Evolutionary conservation across 108 stramenopile species (phyloP).

Genomic region (Licmophora abbreviata): DNA sequence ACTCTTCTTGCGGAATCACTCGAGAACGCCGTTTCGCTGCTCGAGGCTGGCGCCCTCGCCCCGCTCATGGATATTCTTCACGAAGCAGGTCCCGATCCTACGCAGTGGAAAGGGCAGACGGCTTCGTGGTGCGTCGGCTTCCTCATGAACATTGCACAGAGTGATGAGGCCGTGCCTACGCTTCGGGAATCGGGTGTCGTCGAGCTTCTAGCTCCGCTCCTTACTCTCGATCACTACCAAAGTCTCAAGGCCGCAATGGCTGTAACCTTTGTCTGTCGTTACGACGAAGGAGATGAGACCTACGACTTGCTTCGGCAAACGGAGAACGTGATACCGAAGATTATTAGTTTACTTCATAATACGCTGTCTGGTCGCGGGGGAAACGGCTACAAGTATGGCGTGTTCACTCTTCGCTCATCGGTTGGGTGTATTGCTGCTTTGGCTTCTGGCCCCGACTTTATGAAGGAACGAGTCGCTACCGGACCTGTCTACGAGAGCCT

Average conservation of each 20-base stretch:
- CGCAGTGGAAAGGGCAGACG: conserved; percentile 89
- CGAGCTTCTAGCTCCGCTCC: conserved; percentile 74
- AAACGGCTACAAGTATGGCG: conserved; percentile 89
- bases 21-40: conserved; percentile 79
- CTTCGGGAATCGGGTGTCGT: conserved; percentile 80
- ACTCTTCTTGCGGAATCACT: conserved; percentile 80
- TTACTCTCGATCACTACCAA: conserved; percentile 86
- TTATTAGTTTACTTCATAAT: conserved; percentile 78
- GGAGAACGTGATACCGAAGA: conserved; percentile 89
- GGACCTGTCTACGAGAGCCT: conserved; percentile 81
- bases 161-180: conserved; percentile 83
- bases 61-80: conserved; percentile 86
- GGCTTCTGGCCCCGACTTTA: conserved; percentile 86
- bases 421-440: conserved; percentile 85
- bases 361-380: conserved; percentile 83
- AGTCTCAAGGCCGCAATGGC: conserved; percentile 91
- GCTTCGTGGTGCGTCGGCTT: conserved; percentile 92
- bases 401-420: conserved; percentile 81
- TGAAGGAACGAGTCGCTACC: conserved; percentile 87
- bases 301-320: conserved; percentile 84
- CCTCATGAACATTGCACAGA: conserved; percentile 87
- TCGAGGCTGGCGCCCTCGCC: conserved; percentile 64
- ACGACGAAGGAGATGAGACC: conserved; percentile 83
- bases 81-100: conserved; percentile 85
- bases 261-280: conserved; percentile 83